Conservation (phyloP, 139 green algal genomes). For the Zygnema circumcarinatum region DNA sequence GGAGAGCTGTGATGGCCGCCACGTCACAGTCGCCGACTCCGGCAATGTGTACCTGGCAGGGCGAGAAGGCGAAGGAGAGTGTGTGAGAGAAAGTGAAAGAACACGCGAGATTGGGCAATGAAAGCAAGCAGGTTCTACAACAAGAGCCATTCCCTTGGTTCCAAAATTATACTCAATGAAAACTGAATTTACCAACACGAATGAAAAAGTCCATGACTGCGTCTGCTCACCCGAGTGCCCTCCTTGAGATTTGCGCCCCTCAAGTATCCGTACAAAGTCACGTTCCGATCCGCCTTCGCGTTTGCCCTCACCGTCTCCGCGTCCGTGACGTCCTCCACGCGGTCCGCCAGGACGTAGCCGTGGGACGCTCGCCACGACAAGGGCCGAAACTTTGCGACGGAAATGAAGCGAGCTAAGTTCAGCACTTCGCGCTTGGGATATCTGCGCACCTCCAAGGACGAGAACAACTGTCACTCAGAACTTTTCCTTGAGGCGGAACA, state of each 20-base stretch:
- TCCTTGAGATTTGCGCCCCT: slow-evolving; percentile 82
- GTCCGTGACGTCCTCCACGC: slow-evolving; percentile 92
- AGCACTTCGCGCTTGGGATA: slow-evolving; percentile 87
- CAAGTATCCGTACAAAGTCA: slow-evolving; percentile 94
- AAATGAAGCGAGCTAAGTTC: slow-evolving; percentile 96
- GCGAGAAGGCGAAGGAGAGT: slow-evolving; percentile 8
- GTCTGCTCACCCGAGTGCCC: slow-evolving; percentile 49
- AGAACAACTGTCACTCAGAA: too few species aligned
- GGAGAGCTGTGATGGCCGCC: slow-evolving; percentile 78
- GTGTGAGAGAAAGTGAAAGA: slow-evolving; percentile 34
- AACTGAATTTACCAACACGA: neutral
- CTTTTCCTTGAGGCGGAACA: too few species aligned
- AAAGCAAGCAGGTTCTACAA: too few species aligned
- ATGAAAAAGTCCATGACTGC: neutral
- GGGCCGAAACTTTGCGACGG: slow-evolving; percentile 90
- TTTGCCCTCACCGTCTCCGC: slow-evolving; percentile 72
- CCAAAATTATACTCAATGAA: too few species aligned
- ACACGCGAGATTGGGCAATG: too few species aligned
- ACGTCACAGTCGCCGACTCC: slow-evolving; percentile 86
- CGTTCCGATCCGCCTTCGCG: slow-evolving; percentile 83
- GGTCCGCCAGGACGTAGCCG: slow-evolving; percentile 89
- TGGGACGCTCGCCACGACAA: slow-evolving; percentile 89
- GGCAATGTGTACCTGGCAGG: slow-evolving; percentile 82
- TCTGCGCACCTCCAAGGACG: too few species aligned
- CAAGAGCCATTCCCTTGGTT: too few species aligned